phyloP scores from a whole-genome alignment of 106 monocot species.

The Acorus gramineus region DNA sequence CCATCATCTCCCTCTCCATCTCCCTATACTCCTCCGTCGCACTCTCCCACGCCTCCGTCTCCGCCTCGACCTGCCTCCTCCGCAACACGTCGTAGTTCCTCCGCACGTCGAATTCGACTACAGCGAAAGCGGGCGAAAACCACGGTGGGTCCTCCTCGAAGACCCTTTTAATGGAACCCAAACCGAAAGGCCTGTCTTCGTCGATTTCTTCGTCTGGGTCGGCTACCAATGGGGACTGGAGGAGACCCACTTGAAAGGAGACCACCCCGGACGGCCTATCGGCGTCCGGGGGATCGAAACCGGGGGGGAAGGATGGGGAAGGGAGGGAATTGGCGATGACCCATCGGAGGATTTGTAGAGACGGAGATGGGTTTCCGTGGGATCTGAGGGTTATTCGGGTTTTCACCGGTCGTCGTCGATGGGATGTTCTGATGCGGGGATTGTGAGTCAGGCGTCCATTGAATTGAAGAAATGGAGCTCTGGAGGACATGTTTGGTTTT shows the following conservation, averaged over 20 bases:
- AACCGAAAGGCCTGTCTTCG: neutral
- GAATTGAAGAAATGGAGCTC: no score
- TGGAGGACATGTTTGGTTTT: no score
- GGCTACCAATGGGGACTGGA: conserved; percentile 23
- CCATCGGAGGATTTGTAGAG: conserved; percentile 7
- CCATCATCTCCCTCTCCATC: conserved; percentile 80
- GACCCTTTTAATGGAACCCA: conserved; percentile 9
- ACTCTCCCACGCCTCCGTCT: conserved; percentile 83
- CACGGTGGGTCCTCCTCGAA: conserved; percentile 36
- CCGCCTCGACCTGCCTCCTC: conserved; percentile 72
- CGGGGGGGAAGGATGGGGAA: conserved; percentile 35
- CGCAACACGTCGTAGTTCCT: conserved; percentile 42
- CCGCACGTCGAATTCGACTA: conserved; percentile 3
- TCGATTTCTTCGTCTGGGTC: conserved; percentile 9
- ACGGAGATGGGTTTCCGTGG: no score
- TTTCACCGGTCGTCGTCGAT: no score
- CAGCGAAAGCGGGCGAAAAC: conserved; percentile 16
- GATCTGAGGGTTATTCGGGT: no score
- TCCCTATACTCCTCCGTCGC: conserved; percentile 89
- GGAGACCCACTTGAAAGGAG: conserved; percentile 27
- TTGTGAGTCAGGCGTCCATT: no score
- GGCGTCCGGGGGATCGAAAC: conserved; percentile 27
- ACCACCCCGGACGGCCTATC: conserved; percentile 19
- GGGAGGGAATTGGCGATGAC: conserved; percentile 18
- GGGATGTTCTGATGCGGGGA: no score